Evolutionary conservation across 2,329 filamentous ascomycete genomes (phyloP).

Genomic region (Elsinoe arachidis): DNA sequence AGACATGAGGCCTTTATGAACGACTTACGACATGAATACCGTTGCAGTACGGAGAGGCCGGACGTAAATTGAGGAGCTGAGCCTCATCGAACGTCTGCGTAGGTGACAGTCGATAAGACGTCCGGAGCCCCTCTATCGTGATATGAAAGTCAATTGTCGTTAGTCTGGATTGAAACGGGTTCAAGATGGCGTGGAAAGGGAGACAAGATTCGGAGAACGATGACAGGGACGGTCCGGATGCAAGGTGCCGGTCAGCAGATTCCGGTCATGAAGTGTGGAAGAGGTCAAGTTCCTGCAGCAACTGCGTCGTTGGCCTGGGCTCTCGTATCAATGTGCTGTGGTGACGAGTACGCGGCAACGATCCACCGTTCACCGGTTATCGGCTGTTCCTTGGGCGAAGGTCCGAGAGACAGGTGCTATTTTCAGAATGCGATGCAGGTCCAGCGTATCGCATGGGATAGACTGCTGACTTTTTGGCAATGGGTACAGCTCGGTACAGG

Average conservation of each 20-base stretch:
- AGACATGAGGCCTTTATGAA: slow-evolving; percentile 10
- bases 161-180: background rate
- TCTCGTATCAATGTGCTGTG: background rate
- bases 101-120: slow-evolving; percentile 1
- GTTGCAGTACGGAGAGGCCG: background rate
- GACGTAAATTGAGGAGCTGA: background rate
- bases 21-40: slow-evolving; percentile 5
- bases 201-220: slow-evolving; percentile 1
- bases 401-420: background rate
- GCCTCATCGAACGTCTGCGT: slow-evolving; percentile 1
- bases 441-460: too few relatives aligned
- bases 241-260: background rate
- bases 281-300: background rate
- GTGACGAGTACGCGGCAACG: background rate
- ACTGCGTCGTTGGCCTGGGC: background rate
- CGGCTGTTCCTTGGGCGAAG: slow-evolving; percentile 1
- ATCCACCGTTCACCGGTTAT: background rate
- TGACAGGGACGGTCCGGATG: slow-evolving; percentile 1
- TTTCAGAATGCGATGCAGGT: background rate
- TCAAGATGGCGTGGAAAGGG: background rate
- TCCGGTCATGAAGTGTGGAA: background rate
- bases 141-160: slow-evolving; percentile 10
- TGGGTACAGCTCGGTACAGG: background rate
- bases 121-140: background rate
- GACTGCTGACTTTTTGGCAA: background rate